phyloP scores from a whole-genome alignment of 345 rosid genomes.

The Bruguiera gymnorhiza region DNA sequence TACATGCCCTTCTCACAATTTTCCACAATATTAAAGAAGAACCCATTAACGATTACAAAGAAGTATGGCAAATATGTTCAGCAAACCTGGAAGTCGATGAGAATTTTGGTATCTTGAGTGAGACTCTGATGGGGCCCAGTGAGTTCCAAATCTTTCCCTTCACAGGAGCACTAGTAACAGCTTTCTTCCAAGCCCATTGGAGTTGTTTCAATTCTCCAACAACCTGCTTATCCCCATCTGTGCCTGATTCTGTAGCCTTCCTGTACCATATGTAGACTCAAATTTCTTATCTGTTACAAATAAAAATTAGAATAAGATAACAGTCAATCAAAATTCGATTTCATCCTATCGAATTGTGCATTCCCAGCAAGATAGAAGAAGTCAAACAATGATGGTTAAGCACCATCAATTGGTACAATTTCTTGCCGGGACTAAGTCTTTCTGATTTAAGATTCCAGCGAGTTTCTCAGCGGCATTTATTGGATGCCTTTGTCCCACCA shows the following conservation, averaged over 20 bases:
- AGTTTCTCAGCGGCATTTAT: not conserved
- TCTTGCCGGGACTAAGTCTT: no score
- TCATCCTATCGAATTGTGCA: not conserved
- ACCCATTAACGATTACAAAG: no score
- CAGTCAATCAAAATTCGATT: no score
- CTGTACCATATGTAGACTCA: not conserved
- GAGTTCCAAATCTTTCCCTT: constrained; percentile 1
- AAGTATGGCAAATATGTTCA: no score
- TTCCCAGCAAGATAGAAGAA: not conserved
- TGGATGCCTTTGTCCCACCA: not conserved
- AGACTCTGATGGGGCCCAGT: not conserved
- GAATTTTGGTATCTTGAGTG: no score
- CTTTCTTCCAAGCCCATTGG: not conserved
- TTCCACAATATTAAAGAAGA: no score
- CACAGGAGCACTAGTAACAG: constrained; percentile 4
- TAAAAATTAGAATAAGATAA: no score
- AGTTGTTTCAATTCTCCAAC: not conserved
- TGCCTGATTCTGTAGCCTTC: not conserved
- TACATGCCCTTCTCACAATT: no score
- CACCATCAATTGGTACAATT: no score
- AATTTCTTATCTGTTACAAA: no score
- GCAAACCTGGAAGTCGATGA: no score
- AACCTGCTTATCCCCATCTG: not conserved
- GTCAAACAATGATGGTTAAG: not conserved
- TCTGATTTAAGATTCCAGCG: not conserved